A percentile compares a stretch with the other conserved stretches of the same genome.
phyloP scores from a whole-genome alignment of 441 rosid species.

The Metrosideros polymorpha region DNA sequence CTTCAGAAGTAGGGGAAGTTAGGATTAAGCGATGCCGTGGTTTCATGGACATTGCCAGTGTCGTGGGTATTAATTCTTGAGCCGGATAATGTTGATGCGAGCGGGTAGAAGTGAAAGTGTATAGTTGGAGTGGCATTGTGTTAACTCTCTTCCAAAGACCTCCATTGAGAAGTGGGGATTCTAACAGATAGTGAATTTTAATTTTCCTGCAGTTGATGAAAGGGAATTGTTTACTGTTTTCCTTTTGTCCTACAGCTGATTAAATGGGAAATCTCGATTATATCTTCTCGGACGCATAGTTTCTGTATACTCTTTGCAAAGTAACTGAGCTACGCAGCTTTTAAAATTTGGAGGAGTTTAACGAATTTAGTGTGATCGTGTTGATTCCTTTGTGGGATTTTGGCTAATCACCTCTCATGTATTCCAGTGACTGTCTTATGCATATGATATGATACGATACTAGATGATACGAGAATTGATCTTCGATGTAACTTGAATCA shows the following conservation, averaged over 20 bases:
- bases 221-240: not conserved
- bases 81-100: not conserved
- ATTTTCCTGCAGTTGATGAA: not conserved
- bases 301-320: not conserved
- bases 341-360: not conserved
- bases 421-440: not conserved
- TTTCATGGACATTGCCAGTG: not conserved
- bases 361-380: not conserved
- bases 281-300: not conserved
- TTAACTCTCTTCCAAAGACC: not conserved
- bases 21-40: not conserved
- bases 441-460: not conserved
- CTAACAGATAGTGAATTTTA: not conserved
- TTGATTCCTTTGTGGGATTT: not conserved
- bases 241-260: not conserved
- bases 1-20: not conserved
- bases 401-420: not conserved
- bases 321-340: not conserved
- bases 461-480: not conserved
- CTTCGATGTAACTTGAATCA: not conserved
- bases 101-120: not conserved
- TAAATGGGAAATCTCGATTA: not conserved
- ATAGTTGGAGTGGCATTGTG: not conserved
- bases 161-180: not conserved
- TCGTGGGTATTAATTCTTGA: not conserved